Evolutionary conservation across 2,329 filamentous ascomycete genomes (phyloP), one percentile per base, ranked within the genome.

Genomic region (Colletotrichum destructivum): DNA sequence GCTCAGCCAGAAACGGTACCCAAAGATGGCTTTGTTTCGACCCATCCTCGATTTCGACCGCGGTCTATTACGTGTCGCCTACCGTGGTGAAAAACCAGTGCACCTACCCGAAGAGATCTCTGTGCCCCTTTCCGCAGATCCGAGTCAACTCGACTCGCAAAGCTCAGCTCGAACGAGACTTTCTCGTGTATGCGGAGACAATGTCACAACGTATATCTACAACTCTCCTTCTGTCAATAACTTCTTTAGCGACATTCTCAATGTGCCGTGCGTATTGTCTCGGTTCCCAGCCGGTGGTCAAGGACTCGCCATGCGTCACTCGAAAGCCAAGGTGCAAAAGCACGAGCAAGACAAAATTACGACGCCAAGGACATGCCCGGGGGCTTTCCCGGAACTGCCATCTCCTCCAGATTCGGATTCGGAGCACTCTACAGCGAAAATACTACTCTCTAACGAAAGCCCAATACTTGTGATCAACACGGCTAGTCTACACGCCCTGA

Each of bases 381-480:
- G 4, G 84, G 87, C 23, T 31, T 91, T 89, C 73, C 88, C 88
- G 40, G 81, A 79, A 51, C 84, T 86, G 1, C 87, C 87, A 21
- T 89, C 87, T 23, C 88, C 87, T 11, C 86, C 87, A 2, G 89
- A 91, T 61, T 91, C 89, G 0, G 89, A 89, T 71, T 84, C 83
- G 35, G 85, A 90, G 76, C 76, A 70, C 18, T 77, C 75, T 56
- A 78, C 38, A 67, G 80, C 65, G 80, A 87, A 91, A 4, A 95
- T 98, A 44, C 84, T 96, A 0, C 85, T 99, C 3, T 93, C 95
- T 31, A 99, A 99, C 79, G 96, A 98, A 81, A 97, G 94, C 64
- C 96, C 96, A 0, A 97, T 99, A 55, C 88, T 99, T 0, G 89
- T 94, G 57, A 92, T 98, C 67, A 94, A 94, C 23, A 88, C 90